Conservation (phyloP, 139 green algal genomes). For the Chlorokybus atmophyticus region DNA sequence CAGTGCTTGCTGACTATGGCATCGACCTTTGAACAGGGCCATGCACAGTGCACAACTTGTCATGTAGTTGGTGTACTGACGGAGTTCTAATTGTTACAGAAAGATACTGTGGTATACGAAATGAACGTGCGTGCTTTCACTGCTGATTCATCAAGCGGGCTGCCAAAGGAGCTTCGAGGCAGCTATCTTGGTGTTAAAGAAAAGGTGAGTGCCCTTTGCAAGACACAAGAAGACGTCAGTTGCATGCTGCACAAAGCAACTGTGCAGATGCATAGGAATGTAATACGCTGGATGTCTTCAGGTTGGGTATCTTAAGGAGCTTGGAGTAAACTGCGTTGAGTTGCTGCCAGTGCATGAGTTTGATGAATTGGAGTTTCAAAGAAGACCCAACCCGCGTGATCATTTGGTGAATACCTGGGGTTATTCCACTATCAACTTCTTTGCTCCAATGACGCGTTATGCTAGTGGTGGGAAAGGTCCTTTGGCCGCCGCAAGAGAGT, state of each 20-base stretch:
- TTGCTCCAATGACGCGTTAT: conserved; percentile 84
- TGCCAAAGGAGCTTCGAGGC: conserved; percentile 37
- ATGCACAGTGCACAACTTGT: background rate
- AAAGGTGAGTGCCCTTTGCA: conserved; percentile 26
- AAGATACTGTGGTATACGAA: conserved; percentile 94
- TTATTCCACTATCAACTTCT: conserved; percentile 91
- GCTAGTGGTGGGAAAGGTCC: conserved; percentile 18
- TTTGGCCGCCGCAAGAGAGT: conserved; percentile 47
- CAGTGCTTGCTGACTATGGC: background rate
- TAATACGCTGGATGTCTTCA: conserved; percentile 12
- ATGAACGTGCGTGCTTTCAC: conserved; percentile 94
- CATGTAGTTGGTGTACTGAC: background rate
- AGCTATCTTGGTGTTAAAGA: conserved; percentile 77
- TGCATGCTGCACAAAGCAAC: no score
- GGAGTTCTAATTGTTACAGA: conserved; percentile 34
- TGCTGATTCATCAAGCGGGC: conserved; percentile 37
- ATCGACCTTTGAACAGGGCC: background rate
- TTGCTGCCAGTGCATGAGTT: conserved; percentile 91
- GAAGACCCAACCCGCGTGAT: conserved; percentile 27
- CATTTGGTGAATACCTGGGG: conserved; percentile 89
- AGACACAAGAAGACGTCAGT: no score
- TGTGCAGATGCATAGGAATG: no score
- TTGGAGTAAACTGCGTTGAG: conserved; percentile 93
- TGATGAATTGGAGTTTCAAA: conserved; percentile 97
- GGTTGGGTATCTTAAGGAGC: conserved; percentile 75